Percentiles rank a stretch among this genome's conserved stretches.
These are phyloP conservation scores for Thraustotheca clavata DNA, from an alignment of 352 stramenopile species.

Conservation along the genomic window DNA sequence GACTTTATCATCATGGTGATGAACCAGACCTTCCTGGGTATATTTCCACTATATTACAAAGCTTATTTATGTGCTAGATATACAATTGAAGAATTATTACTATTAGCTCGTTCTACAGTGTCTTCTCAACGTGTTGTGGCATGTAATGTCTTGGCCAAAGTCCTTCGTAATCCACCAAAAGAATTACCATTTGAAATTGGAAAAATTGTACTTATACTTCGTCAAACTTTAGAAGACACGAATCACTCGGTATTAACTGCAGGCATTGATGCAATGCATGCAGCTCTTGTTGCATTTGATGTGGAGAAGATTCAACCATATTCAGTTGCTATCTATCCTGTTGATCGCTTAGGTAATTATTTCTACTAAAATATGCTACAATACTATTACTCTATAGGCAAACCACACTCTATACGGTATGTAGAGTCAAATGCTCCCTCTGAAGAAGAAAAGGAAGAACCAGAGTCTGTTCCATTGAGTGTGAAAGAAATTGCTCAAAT, in stretches of 20 bases:
- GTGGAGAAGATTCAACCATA: not conserved
- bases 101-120: slow-evolving; percentile 61
- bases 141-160: slow-evolving; percentile 49
- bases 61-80: slow-evolving; percentile 3
- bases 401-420: slow-evolving; percentile 36
- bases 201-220: slow-evolving; percentile 32
- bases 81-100: slow-evolving; percentile 58
- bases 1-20: slow-evolving; percentile 73
- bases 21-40: slow-evolving; percentile 62
- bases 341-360: slow-evolving; percentile 17
- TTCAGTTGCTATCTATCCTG: not conserved
- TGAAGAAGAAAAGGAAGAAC: slow-evolving; percentile 1
- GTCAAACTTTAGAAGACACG: slow-evolving; percentile 48
- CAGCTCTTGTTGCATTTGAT: slow-evolving; percentile 37
- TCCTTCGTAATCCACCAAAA: slow-evolving; percentile 34
- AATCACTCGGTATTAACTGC: slow-evolving; percentile 50
- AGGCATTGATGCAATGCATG: slow-evolving; percentile 41
- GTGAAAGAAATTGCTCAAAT: slow-evolving; percentile 36
- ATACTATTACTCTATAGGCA: not conserved
- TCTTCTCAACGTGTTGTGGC: slow-evolving; percentile 62
- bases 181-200: not conserved
- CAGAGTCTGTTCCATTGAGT: slow-evolving; percentile 33
- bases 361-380: too few species aligned
- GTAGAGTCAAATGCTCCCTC: slow-evolving; percentile 42
- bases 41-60: not conserved